A percentile compares a stretch with the other conserved stretches of the same genome.
phyloP scores from a whole-genome alignment of 2,329 filamentous ascomycete genomes.

The Trichoderma afroharzianum region DNA sequence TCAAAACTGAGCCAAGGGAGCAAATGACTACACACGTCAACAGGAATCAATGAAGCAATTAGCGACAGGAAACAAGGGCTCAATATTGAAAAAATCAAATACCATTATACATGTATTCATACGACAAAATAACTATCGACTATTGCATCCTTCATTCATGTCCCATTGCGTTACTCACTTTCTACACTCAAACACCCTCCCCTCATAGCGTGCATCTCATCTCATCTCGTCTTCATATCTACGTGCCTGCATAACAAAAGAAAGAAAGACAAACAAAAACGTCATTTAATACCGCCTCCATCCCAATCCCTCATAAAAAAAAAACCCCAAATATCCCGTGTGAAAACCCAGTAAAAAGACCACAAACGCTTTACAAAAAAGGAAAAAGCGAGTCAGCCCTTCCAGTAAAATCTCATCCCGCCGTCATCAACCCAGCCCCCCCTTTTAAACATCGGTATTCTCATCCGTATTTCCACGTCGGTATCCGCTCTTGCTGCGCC shows the following conservation, averaged over 20 bases:
- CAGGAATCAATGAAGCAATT: neutral
- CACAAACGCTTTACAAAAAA: neutral
- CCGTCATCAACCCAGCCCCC: neutral
- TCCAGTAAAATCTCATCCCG: neutral
- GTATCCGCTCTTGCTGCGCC: conserved; percentile 28
- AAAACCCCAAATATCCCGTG: neutral
- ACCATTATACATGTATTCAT: neutral
- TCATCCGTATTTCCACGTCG: conserved; percentile 34
- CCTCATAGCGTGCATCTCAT: neutral
- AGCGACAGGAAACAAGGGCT: neutral
- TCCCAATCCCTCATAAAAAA: neutral
- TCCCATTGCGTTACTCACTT: neutral
- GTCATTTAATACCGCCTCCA: neutral
- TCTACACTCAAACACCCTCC: neutral
- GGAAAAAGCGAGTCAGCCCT: neutral
- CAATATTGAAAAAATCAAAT: neutral
- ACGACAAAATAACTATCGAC: neutral
- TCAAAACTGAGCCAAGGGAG: neutral
- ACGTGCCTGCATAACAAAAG: neutral
- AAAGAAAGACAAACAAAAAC: neutral
- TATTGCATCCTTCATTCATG: neutral
- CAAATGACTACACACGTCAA: no score
- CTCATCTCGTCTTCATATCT: neutral
- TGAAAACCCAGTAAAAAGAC: neutral
- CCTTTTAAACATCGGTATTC: conserved; percentile 19